Conservation (phyloP, 805 yeast genomes). For the Suhomyces sp. region DNA sequence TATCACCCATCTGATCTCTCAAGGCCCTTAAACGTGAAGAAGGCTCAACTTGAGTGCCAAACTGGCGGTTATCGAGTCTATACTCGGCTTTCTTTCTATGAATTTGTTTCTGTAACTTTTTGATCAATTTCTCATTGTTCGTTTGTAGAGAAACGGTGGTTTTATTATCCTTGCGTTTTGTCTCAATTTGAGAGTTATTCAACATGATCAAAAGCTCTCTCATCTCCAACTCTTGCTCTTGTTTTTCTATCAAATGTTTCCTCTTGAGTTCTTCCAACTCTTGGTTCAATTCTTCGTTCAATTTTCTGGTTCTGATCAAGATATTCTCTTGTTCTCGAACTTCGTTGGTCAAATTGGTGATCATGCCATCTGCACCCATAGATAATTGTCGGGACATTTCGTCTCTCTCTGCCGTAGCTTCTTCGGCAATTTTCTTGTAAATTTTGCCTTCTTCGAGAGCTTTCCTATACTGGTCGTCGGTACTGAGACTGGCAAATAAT, state of each 20-base stretch:
- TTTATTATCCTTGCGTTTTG: conserved; percentile 29
- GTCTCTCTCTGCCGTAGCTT: conserved; percentile 39
- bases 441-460: conserved; percentile 41
- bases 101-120: conserved; percentile 43
- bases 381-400: conserved; percentile 63
- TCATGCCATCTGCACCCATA: conserved; percentile 74
- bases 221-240: conserved; percentile 73
- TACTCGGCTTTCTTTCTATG: conserved; percentile 46
- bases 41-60: conserved; percentile 65
- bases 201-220: conserved; percentile 65
- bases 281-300: conserved; percentile 55
- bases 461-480: conserved; percentile 81
- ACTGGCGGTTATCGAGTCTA: conserved; percentile 43
- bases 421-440: conserved; percentile 23
- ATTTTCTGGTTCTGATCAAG: conserved; percentile 55
- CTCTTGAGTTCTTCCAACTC: conserved; percentile 65
- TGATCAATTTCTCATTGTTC: conserved; percentile 34
- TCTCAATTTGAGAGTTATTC: conserved; percentile 38
- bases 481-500: conserved; percentile 65
- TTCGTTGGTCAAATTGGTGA: conserved; percentile 58
- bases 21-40: conserved; percentile 69
- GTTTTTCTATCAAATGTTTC: conserved; percentile 60
- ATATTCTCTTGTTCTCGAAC: conserved; percentile 61
- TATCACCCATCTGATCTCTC: conserved; percentile 78
- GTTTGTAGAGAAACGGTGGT: conserved; percentile 35